phyloP scores from a whole-genome alignment of 2,329 filamentous ascomycete species.

The Emmonsiellopsis sp. region DNA sequence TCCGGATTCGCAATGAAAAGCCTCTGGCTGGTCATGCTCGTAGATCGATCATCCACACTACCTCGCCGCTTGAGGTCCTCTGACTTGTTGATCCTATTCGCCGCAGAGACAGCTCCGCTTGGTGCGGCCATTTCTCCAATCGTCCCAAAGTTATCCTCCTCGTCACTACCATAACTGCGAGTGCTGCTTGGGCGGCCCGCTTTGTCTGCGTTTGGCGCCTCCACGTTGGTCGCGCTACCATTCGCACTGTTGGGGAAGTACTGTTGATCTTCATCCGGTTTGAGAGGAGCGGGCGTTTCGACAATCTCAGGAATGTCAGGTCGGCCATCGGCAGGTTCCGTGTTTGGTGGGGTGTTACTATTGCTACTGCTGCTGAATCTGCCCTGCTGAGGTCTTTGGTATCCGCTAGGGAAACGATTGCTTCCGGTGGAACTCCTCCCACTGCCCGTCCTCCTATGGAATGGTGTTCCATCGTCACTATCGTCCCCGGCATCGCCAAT shows the following conservation, averaged over 20 bases:
- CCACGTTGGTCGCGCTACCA: background rate
- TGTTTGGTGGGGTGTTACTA: slow-evolving; percentile 44
- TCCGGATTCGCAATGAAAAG: slow-evolving; percentile 41
- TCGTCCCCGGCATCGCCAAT: slow-evolving; percentile 77
- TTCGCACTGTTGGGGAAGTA: slow-evolving; percentile 5
- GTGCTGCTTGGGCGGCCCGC: slow-evolving; percentile 22
- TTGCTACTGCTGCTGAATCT: slow-evolving; percentile 39
- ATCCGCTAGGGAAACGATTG: slow-evolving; percentile 36
- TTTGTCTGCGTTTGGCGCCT: slow-evolving; percentile 4
- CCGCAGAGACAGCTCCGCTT: slow-evolving; percentile 27
- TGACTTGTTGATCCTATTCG: slow-evolving; percentile 30
- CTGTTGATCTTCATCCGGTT: slow-evolving; percentile 17
- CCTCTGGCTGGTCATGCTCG: slow-evolving; percentile 36
- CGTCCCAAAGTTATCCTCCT: slow-evolving; percentile 46
- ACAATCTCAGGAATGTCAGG: slow-evolving; percentile 32
- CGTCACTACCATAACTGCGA: slow-evolving; percentile 26
- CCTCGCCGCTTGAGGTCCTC: slow-evolving; percentile 38
- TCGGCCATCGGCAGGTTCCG: slow-evolving; percentile 17
- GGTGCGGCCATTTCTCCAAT: slow-evolving; percentile 42
- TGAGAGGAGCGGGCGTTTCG: slow-evolving; percentile 24
- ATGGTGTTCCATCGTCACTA: slow-evolving; percentile 26
- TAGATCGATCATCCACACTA: slow-evolving; percentile 40
- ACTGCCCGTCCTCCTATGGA: slow-evolving; percentile 48
- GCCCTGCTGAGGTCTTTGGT: slow-evolving; percentile 27
- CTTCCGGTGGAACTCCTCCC: slow-evolving; percentile 48